Percentiles rank a stretch among this genome's conserved stretches.
These are phyloP conservation scores for Alternaria sp. DNA, from an alignment of 2,329 filamentous ascomycete species.

Conservation along the genomic window DNA sequence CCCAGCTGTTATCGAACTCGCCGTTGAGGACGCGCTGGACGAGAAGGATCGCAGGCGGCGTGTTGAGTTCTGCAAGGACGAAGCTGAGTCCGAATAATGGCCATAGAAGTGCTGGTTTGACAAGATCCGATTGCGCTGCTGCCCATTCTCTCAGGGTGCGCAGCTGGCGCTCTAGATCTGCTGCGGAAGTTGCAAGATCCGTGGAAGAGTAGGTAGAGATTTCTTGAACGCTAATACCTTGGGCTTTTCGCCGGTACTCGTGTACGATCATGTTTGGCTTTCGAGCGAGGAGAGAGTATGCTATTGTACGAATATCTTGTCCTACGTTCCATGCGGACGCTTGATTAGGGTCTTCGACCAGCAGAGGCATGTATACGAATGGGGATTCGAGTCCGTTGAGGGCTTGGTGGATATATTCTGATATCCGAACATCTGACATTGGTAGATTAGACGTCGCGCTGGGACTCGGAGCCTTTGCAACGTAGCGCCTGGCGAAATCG, in stretches of 20 bases:
- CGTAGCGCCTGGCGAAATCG: slow-evolving; percentile 45
- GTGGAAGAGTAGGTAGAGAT: slow-evolving; percentile 16
- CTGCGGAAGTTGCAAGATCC: slow-evolving; percentile 4
- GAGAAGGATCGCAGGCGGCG: slow-evolving; percentile 25
- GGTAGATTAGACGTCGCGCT: slow-evolving; percentile 22
- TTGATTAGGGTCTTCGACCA: slow-evolving; percentile 60
- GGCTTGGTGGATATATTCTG: slow-evolving; percentile 42
- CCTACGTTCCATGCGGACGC: slow-evolving; percentile 56
- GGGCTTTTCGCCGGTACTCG: slow-evolving; percentile 53
- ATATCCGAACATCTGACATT: slow-evolving; percentile 45
- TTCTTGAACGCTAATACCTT: slow-evolving; percentile 35
- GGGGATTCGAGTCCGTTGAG: slow-evolving; percentile 25
- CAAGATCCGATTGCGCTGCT: neutral
- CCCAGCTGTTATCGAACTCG: slow-evolving; percentile 49
- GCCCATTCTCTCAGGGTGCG: slow-evolving; percentile 29
- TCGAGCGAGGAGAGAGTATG: slow-evolving; percentile 50
- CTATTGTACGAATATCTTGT: slow-evolving; percentile 46
- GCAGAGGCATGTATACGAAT: slow-evolving; percentile 69
- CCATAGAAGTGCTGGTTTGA: slow-evolving; percentile 33
- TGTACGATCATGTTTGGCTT: slow-evolving; percentile 28
- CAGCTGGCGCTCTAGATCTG: slow-evolving; percentile 27
- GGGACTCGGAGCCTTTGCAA: slow-evolving; percentile 5
- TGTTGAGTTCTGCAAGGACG: slow-evolving; percentile 32
- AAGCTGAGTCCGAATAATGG: slow-evolving; percentile 36
- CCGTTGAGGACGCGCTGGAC: slow-evolving; percentile 37